Conservation (phyloP, 2,329 filamentous ascomycete genomes). For the Remersonia thermophila region DNA sequence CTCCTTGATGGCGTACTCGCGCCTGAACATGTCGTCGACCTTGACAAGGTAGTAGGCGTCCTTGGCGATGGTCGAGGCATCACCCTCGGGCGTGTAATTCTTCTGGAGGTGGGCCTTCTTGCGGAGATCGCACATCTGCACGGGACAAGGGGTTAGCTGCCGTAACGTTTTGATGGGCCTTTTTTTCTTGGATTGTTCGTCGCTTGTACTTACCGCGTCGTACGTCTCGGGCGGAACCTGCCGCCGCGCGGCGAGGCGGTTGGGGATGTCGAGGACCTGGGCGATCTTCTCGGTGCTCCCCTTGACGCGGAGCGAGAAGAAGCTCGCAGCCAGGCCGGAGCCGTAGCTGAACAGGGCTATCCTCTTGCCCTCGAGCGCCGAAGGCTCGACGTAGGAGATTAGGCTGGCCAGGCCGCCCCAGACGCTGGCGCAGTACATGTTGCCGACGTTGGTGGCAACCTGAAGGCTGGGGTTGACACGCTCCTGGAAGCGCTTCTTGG, state of each 20-base stretch:
- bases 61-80: conserved; percentile 49
- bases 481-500: conserved; percentile 75
- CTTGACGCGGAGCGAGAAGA: conserved; percentile 60
- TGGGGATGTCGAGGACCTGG: conserved; percentile 57
- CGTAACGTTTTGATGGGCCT: too few species aligned
- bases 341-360: conserved; percentile 70
- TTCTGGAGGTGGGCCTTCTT: conserved; percentile 78
- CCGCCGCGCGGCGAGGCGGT: conserved; percentile 52
- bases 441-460: conserved; percentile 63
- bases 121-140: conserved; percentile 60
- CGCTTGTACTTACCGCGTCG: conserved; percentile 51
- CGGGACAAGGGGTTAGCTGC: not conserved
- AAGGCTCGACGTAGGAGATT: conserved; percentile 50
- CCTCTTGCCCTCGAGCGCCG: conserved; percentile 56
- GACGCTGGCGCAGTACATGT: conserved; percentile 59
- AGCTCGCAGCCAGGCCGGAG: conserved; percentile 59
- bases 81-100: conserved; percentile 59
- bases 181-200: too few species aligned
- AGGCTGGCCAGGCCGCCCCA: conserved; percentile 65
- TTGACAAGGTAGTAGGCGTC: conserved; percentile 70
- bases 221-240: conserved; percentile 60
- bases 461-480: conserved; percentile 62
- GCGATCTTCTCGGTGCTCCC: conserved; percentile 57
- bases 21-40: conserved; percentile 78
- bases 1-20: conserved; percentile 64